These are phyloP conservation scores for Pigoraptor vietnamica DNA, from an alignment of 78 protist genomes.

Conservation along the genomic window DNA sequence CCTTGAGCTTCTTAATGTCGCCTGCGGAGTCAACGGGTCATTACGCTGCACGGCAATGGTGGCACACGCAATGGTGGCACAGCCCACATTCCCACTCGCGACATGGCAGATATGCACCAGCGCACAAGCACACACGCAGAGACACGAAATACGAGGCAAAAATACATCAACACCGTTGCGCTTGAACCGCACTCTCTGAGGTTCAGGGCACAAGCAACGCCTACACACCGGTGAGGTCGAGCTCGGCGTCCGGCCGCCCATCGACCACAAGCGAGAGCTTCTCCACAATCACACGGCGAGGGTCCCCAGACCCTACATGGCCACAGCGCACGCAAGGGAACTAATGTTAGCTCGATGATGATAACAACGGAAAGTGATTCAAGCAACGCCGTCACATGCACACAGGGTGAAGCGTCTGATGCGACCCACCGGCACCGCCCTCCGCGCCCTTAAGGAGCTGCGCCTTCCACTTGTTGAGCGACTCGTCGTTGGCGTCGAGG, in stretches of 20 bases:
- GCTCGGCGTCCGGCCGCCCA: neutral
- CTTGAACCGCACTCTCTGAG: too few species aligned
- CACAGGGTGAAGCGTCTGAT: neutral
- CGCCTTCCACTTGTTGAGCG: conserved; percentile 25
- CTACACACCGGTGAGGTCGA: conserved; percentile 11
- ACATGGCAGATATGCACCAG: too few species aligned
- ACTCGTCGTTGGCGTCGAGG: conserved; percentile 16
- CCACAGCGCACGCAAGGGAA: neutral
- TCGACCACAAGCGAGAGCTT: neutral
- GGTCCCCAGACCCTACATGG: neutral
- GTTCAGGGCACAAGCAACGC: too few species aligned
- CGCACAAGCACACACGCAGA: neutral
- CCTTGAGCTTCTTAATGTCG: conserved; percentile 27
- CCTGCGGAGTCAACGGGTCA: neutral
- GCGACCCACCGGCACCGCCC: neutral
- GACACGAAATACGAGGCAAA: too few species aligned
- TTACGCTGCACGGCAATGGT: neutral
- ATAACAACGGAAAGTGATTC: neutral
- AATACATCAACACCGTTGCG: too few species aligned
- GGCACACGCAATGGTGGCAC: neutral
- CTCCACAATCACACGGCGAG: neutral
- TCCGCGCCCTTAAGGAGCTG: conserved; percentile 1
- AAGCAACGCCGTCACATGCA: neutral
- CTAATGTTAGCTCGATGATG: too few species aligned
- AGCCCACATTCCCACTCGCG: too few species aligned